Percentiles rank a stretch among this genome's conserved stretches.
Evolutionary conservation across 768 basidiomycete species (phyloP).

Genomic region (Suillus plorans): DNA sequence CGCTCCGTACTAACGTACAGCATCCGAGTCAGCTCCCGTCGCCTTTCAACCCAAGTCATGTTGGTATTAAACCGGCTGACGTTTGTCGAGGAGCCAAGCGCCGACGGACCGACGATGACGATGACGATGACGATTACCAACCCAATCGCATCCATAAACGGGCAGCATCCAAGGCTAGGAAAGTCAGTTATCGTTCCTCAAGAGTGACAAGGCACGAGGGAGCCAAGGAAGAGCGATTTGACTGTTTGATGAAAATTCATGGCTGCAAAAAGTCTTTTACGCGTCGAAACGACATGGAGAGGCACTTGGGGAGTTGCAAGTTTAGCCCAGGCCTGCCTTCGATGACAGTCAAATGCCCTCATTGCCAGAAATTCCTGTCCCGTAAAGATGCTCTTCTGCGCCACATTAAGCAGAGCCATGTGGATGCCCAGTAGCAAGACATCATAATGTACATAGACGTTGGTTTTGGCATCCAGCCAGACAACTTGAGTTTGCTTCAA

Average conservation of each 20-base stretch:
- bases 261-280: conserved; percentile 3
- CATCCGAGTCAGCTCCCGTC: background rate
- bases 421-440: background rate
- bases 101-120: background rate
- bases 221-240: background rate
- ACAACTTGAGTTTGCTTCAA: background rate
- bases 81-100: conserved; percentile 2
- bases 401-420: conserved; percentile 22
- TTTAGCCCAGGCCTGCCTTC: background rate
- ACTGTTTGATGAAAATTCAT: background rate
- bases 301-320: conserved; percentile 4
- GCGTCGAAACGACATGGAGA: conserved; percentile 8
- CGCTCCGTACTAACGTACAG: background rate
- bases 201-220: background rate
- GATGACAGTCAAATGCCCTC: conserved; percentile 10
- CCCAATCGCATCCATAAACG: background rate
- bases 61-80: too few relatives aligned
- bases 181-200: background rate
- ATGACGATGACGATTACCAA: conserved; percentile 2
- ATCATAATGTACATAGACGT: background rate
- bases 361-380: conserved; percentile 21
- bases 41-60: background rate
- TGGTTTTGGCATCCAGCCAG: background rate
- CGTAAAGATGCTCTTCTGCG: conserved; percentile 26
- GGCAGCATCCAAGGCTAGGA: background rate